Base-by-base conservation (phyloP, 306 rosid genomes). In the Adenanthera pavonina region DNA sequence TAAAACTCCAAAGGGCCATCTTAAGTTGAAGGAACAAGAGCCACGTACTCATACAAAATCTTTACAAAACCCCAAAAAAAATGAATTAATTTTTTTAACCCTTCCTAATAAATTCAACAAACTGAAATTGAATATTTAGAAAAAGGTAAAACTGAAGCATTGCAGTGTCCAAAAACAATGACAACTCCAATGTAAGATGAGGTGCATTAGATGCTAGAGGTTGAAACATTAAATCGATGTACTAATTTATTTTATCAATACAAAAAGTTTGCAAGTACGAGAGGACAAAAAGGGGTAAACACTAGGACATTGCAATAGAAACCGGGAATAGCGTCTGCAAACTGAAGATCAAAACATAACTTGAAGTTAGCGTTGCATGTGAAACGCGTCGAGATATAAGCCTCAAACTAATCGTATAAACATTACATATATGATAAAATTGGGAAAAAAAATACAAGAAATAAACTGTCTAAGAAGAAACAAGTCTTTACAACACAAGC, bases 321-420 rank as follows among this genome's bases (percentile, higher is more conserved):
- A 47, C 12, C 66, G 16, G 3, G 19, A 74, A 67, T n/a, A 38
- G 34, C 68, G 79, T 66, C 46, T 6, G 13, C 57, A 48, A 79
- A 67, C 34, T 19, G 56, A 61, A 33, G 52, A n/a, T 33, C 62
- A 69, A 43, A 78, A 75, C 19, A 60, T 36, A 34, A 30, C 25
- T 14, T 49, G 40, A 72, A 51, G 35, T 19, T 16, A 19, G 16
- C 25, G 16, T n/a, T 38, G 10, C 78, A 80, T 14, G 57, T 68
- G 17, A 40, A 40, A 57, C 7, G 20, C 41, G 57, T 67, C 34
- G 71, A 73, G 78, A 67, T 67, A 53, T 69, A 81, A 67, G 11
- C 77, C 49, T 34, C 25, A 78, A 77, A 60, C 49, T 72, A 78
- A 68, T 69, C 78, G 40, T 78, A 72, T 38, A 71, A 80, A 53